These are phyloP conservation scores for Lenzites betulinus DNA, from an alignment of 768 basidiomycete species.

Conservation along the genomic window DNA sequence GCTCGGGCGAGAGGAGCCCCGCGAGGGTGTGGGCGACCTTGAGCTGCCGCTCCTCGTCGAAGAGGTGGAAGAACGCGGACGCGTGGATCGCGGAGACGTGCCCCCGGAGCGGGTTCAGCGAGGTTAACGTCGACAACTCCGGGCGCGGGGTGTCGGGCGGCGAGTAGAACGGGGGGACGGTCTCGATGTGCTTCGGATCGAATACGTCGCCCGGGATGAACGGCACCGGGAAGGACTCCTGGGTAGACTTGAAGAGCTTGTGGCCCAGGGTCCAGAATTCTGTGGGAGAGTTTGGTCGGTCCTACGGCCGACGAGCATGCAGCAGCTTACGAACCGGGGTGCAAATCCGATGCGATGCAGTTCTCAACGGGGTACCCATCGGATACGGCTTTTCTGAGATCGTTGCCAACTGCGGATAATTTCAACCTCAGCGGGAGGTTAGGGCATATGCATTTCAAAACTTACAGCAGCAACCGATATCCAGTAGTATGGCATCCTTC, in stretches of 20 bases:
- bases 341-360: slow-evolving; percentile 39
- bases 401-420: slow-evolving; percentile 37
- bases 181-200: slow-evolving; percentile 43
- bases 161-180: slow-evolving; percentile 27
- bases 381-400: slow-evolving; percentile 38
- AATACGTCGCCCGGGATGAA: slow-evolving; percentile 60
- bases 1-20: slow-evolving; percentile 39
- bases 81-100: slow-evolving; percentile 51
- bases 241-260: slow-evolving; percentile 54
- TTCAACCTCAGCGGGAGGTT: background rate
- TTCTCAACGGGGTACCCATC: slow-evolving; percentile 45
- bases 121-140: slow-evolving; percentile 35
- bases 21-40: slow-evolving; percentile 43
- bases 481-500: slow-evolving; percentile 38
- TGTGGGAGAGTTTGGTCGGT: slow-evolving; percentile 20
- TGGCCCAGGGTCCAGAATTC: slow-evolving; percentile 65
- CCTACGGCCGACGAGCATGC: background rate
- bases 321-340: slow-evolving; percentile 28
- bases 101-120: slow-evolving; percentile 48
- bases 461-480: slow-evolving; percentile 47
- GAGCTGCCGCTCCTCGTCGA: slow-evolving; percentile 39
- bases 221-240: slow-evolving; percentile 50
- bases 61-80: slow-evolving; percentile 52
- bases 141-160: slow-evolving; percentile 20
- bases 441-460: background rate